A percentile compares a stretch with the other conserved stretches of the same genome.
Evolutionary conservation across 2,329 filamentous ascomycete species (phyloP).

Genomic region (Camillea tinctor): DNA sequence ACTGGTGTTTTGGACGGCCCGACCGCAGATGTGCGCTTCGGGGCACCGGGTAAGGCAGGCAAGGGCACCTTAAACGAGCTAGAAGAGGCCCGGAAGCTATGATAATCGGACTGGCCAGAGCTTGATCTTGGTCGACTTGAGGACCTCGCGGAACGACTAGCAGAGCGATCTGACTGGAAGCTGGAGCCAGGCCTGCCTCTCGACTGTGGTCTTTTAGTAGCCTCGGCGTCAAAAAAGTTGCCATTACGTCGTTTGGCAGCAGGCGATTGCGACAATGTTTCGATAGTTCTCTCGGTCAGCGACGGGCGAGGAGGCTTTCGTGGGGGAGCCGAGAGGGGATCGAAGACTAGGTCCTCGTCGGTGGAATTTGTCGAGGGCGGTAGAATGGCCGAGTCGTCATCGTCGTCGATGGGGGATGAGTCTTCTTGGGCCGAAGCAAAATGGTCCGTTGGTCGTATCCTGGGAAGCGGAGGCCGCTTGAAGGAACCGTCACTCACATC

Average conservation of each 20-base stretch:
- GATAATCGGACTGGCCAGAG: slow-evolving; percentile 44
- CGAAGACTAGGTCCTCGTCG: slow-evolving; percentile 25
- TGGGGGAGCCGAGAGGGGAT: slow-evolving; percentile 18
- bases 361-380: slow-evolving; percentile 21
- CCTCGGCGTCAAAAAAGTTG: slow-evolving; percentile 69
- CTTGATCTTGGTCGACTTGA: slow-evolving; percentile 56
- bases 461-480: slow-evolving; percentile 21
- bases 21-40: slow-evolving; percentile 33
- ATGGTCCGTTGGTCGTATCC: slow-evolving; percentile 26
- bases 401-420: slow-evolving; percentile 8
- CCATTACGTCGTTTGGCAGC: slow-evolving; percentile 64
- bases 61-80: slow-evolving; percentile 44
- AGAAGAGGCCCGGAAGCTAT: slow-evolving; percentile 44
- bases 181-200: slow-evolving; percentile 56
- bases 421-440: slow-evolving; percentile 14
- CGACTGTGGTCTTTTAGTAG: slow-evolving; percentile 55
- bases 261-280: slow-evolving; percentile 76
- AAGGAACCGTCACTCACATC: slow-evolving; percentile 18
- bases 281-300: slow-evolving; percentile 79
- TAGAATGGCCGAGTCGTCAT: slow-evolving; percentile 20
- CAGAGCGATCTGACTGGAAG: slow-evolving; percentile 61
- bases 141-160: slow-evolving; percentile 47
- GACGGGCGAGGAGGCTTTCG: slow-evolving; percentile 47
- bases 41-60: slow-evolving; percentile 44
- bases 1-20: slow-evolving; percentile 37